These are phyloP conservation scores for Mycena sanguinolenta DNA, from an alignment of 768 basidiomycete species.

Conservation along the genomic window DNA sequence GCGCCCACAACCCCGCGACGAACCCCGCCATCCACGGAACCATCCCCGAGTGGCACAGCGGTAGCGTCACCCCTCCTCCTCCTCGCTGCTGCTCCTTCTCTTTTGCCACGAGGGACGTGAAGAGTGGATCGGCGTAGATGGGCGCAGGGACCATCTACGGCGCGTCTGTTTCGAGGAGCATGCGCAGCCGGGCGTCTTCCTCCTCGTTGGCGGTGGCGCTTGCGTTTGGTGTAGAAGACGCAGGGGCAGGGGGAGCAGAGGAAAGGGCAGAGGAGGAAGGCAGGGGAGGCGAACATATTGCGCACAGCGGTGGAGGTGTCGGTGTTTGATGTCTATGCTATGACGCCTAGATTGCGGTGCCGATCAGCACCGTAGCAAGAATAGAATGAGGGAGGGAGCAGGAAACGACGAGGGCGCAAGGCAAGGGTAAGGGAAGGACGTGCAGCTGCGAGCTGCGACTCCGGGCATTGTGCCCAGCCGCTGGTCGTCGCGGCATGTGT, in stretches of 20 bases:
- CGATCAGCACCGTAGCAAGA: neutral
- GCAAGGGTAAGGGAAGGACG: too few relatives aligned
- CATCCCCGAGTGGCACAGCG: slow-evolving; percentile 84
- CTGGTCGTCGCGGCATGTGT: too few relatives aligned
- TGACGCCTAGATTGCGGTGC: neutral
- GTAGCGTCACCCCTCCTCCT: too few relatives aligned
- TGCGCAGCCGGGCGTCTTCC: slow-evolving; percentile 54
- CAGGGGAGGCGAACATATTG: slow-evolving; percentile 54
- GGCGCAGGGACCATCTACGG: slow-evolving; percentile 90
- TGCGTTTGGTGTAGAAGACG: too few relatives aligned
- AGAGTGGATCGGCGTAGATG: slow-evolving; percentile 66
- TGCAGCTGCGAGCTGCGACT: too few relatives aligned
- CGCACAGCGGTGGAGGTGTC: slow-evolving; percentile 80
- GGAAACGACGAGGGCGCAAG: too few relatives aligned
- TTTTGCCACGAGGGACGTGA: slow-evolving; percentile 54
- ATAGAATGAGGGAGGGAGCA: slow-evolving; percentile 60
- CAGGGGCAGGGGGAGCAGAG: too few relatives aligned
- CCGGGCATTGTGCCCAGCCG: too few relatives aligned
- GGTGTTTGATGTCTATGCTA: neutral
- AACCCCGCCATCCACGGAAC: slow-evolving; percentile 89
- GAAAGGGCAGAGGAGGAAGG: slow-evolving; percentile 11
- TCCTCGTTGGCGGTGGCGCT: too few relatives aligned
- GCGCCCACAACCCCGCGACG: slow-evolving; percentile 56
- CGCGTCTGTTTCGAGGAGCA: slow-evolving; percentile 87
- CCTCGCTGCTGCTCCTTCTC: too few relatives aligned